phyloP scores from a whole-genome alignment of 495 filamentous ascomycete species.

The Neurospora africana region DNA sequence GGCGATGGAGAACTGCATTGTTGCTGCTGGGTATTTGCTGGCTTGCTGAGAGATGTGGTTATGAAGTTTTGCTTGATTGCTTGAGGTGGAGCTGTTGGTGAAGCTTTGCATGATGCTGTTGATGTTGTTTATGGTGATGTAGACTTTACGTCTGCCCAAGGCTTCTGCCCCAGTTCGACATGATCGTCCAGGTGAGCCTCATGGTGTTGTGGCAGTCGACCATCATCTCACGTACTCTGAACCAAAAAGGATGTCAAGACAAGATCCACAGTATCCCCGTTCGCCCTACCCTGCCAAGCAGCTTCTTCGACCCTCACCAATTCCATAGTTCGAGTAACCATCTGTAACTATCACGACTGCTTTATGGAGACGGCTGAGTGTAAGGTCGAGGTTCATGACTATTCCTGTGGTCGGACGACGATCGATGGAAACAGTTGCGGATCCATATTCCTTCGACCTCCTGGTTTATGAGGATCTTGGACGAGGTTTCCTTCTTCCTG shows the following conservation, averaged over 20 bases:
- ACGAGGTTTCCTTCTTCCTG: neutral
- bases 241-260: neutral
- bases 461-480: neutral
- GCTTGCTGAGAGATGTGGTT: neutral
- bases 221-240: neutral
- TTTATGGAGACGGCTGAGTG: neutral
- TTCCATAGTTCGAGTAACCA: neutral
- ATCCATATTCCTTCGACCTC: neutral
- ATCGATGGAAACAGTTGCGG: neutral
- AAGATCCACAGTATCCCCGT: neutral
- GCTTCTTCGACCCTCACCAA: neutral
- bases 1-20: neutral
- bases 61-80: neutral
- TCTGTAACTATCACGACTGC: neutral
- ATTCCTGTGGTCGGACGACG: neutral
- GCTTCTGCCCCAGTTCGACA: neutral
- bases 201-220: neutral
- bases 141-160: neutral
- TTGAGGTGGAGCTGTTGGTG: neutral
- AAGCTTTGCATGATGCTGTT: neutral
- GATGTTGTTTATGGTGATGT: neutral
- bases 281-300: neutral
- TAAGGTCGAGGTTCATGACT: neutral
- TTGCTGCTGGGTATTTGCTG: neutral
- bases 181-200: neutral